phyloP scores from a whole-genome alignment of 1,284 basidiomycete genomes.

The Papiliotrema terrestris region DNA sequence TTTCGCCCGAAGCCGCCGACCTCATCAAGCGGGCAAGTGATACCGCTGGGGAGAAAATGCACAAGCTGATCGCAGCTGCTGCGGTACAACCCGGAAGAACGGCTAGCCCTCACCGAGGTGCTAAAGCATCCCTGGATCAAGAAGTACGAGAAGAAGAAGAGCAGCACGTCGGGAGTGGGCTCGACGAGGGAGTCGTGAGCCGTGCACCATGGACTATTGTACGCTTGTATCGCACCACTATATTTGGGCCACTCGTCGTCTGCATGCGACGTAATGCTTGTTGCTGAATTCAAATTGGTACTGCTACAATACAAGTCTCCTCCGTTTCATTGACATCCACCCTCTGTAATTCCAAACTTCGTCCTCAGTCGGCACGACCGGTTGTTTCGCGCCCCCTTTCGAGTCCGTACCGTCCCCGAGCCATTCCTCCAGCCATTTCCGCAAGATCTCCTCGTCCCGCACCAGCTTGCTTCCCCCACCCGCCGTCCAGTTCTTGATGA shows the following conservation, averaged over 20 bases:
- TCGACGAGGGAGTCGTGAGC: neutral
- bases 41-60: neutral
- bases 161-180: neutral
- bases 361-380: conserved; percentile 54
- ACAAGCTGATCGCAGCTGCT: conserved; percentile 62
- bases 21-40: conserved; percentile 59
- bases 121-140: conserved; percentile 89
- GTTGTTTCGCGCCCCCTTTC: neutral
- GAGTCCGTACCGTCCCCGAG: conserved; percentile 51
- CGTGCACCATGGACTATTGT: neutral
- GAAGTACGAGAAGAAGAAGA: conserved; percentile 57
- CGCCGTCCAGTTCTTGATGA: conserved; percentile 54
- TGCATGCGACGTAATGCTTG: too few species aligned
- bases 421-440: conserved; percentile 66
- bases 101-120: conserved; percentile 77
- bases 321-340: neutral
- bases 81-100: conserved; percentile 76
- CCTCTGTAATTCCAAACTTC: conserved; percentile 26
- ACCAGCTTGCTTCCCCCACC: conserved; percentile 30
- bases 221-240: too few species aligned
- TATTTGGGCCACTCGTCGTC: too few species aligned
- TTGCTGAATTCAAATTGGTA: too few species aligned
- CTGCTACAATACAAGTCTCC: neutral
- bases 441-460: conserved; percentile 55
- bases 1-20: conserved; percentile 65